Base-by-base conservation (phyloP, 2,329 filamentous ascomycete genomes). In the Dothideomycetidae sp. region DNA sequence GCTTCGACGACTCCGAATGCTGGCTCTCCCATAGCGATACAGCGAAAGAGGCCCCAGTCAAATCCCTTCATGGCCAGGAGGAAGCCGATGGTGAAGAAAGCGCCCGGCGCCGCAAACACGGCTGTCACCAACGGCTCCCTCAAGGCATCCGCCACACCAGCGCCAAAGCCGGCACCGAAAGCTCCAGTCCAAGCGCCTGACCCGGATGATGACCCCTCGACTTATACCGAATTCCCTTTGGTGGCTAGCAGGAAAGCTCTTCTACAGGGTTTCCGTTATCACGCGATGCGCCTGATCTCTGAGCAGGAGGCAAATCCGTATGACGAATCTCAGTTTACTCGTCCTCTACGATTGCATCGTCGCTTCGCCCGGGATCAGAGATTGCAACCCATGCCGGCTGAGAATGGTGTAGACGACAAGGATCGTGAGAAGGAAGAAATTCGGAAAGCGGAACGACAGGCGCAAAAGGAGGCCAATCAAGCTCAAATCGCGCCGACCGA, bases 401-500 rank as follows among this genome's bases (percentile, higher is more conserved):
- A 56, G 15, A 48, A 44, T 3, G 48, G 54, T 38, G 56, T 77
- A 37, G 81, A 83, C 23, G 81, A 85, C 48, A 70, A 70, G 44
- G 73, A 78, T 48, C 63, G 71, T 10, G 72, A 75, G 51, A 63
- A 65, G 41, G 56, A 71, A 39, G 71, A 73, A 46, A 64, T 63
- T 3, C 62, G 65, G 23, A 69, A 81, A 55, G 80, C 79, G 1
- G 84, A 92, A 46, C 77, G 82, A 38, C 83, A 93, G 45, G 82
- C 81, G 16, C 81, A 93, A 53, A 77, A 82, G 13, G 85, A 88
- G 12, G 72, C 83, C 26, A 90, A 93, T 48, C 70, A 88, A 52
- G 86, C 90, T 21, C 84, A 93, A 59, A 96, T 98, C 51, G 90
- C 90, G 0, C 90, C 90, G 0, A 79, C 82, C 1, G 62, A 77